phyloP scores from a whole-genome alignment of 257 asterid species.

The Scutellaria baicalensis region DNA sequence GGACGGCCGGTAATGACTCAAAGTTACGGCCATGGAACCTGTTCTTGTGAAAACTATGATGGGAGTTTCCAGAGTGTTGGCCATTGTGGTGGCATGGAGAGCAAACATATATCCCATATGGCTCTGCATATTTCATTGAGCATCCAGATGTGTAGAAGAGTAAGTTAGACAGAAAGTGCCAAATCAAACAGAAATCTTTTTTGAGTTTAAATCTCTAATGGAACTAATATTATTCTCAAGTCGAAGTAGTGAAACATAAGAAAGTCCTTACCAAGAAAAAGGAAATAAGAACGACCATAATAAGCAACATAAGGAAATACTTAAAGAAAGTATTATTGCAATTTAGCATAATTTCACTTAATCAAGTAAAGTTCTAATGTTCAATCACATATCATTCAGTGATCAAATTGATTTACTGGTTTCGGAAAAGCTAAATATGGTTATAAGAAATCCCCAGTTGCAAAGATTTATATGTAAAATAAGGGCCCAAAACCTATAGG shows the following conservation, averaged over 20 bases:
- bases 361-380: not conserved
- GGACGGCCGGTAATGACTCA: constrained; percentile 88
- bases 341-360: not conserved
- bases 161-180: not conserved
- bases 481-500: not conserved
- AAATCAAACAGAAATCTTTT: not conserved
- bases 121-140: constrained; percentile 40
- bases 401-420: not conserved
- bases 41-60: constrained; percentile 96
- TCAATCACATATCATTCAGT: not conserved
- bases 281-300: not conserved
- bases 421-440: not conserved
- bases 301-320: not conserved
- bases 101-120: constrained; percentile 97
- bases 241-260: not conserved
- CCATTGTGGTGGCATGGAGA: constrained; percentile 78
- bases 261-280: not conserved
- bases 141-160: constrained; percentile 2
- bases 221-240: not conserved
- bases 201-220: not conserved
- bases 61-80: constrained; percentile 80
- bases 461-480: not conserved
- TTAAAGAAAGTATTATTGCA: not conserved
- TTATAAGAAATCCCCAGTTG: not conserved
- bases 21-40: constrained; percentile 79